Percentiles rank a stretch among this genome's conserved stretches.
Conservation (phyloP, 2,329 filamentous ascomycete genomes). For the Colletotrichum zoysiae region DNA sequence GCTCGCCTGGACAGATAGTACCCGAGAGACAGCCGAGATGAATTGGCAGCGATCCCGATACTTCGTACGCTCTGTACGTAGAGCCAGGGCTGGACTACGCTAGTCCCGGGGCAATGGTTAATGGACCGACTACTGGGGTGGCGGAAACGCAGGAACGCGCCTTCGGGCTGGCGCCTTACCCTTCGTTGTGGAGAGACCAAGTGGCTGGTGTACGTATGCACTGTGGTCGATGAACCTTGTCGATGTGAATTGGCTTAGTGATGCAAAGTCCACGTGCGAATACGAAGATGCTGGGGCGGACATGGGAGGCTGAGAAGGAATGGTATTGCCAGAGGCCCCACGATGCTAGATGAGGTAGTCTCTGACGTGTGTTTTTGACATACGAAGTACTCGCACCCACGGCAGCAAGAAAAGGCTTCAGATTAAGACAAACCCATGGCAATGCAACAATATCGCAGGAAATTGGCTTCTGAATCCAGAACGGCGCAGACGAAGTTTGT, state of each 20-base stretch:
- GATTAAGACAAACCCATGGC: too few relatives aligned
- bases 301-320: constrained; percentile 5
- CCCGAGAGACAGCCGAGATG: constrained; percentile 28
- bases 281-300: constrained; percentile 29
- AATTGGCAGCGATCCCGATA: neutral
- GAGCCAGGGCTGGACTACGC: constrained; percentile 1
- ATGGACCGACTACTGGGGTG: constrained; percentile 7
- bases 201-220: neutral
- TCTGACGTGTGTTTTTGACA: neutral
- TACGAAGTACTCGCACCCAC: neutral
- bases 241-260: neutral
- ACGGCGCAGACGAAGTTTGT: neutral
- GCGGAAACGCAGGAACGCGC: constrained; percentile 25
- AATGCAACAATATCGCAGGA: neutral
- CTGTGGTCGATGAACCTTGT: constrained; percentile 21
- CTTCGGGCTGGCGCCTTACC: constrained; percentile 1
- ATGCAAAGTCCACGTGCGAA: constrained; percentile 26
- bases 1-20: constrained; percentile 2
- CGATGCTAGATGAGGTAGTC: neutral
- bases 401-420: too few relatives aligned
- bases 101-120: neutral
- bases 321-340: neutral
- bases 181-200: constrained; percentile 20
- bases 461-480: neutral
- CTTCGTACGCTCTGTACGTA: constrained; percentile 2